These are phyloP conservation scores for Metschnikowia baotianmanensis DNA, from an alignment of 805 yeast genomes.

Conservation along the genomic window DNA sequence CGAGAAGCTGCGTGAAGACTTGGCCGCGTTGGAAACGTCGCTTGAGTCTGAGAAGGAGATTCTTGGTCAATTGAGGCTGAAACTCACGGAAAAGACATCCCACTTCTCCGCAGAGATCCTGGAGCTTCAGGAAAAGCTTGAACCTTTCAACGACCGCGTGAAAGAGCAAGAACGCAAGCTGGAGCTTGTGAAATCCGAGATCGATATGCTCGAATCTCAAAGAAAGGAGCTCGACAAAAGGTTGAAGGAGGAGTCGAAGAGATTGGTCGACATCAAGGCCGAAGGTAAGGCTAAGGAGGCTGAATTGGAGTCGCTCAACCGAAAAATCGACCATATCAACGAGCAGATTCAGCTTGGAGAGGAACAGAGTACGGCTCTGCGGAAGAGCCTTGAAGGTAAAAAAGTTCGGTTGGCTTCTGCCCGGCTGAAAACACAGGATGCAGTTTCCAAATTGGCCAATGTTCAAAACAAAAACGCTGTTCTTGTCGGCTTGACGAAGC, in stretches of 20 bases:
- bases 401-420: conserved; percentile 49
- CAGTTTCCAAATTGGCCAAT: conserved; percentile 54
- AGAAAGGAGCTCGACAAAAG: conserved; percentile 44
- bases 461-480: conserved; percentile 73
- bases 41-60: conserved; percentile 51
- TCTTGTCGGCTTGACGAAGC: conserved; percentile 59
- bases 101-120: conserved; percentile 65
- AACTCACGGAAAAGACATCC: conserved; percentile 72
- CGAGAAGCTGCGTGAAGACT: conserved; percentile 42
- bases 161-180: conserved; percentile 62
- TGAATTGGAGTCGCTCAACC: conserved; percentile 43
- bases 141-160: conserved; percentile 78
- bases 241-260: conserved; percentile 40
- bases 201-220: conserved; percentile 56
- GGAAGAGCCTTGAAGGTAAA: conserved; percentile 49
- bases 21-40: conserved; percentile 42
- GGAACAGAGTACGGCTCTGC: conserved; percentile 51
- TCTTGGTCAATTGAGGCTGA: conserved; percentile 62
- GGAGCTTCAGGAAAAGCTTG: conserved; percentile 58
- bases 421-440: conserved; percentile 66
- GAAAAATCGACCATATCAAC: conserved; percentile 46
- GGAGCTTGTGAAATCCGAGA: conserved; percentile 60
- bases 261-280: conserved; percentile 44
- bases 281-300: conserved; percentile 51
- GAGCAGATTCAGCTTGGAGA: conserved; percentile 60